Evolutionary conservation across 352 stramenopile genomes (phyloP).

Genomic region (Albugo candida): DNA sequence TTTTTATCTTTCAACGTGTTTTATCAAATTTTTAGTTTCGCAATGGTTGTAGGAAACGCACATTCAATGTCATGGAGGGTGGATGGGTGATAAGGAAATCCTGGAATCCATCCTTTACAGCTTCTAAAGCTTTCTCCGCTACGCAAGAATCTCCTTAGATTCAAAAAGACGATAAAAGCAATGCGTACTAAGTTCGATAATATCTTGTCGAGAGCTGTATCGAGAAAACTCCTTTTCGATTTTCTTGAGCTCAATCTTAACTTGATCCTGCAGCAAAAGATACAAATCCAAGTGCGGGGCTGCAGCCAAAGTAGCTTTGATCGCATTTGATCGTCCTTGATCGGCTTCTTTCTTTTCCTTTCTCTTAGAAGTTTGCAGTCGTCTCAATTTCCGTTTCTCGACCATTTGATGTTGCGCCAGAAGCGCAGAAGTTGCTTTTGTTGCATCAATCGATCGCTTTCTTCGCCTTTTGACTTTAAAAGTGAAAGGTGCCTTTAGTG

Average conservation of each 20-base stretch:
- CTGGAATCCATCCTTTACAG: slow-evolving; percentile 40
- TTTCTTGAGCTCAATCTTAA: slow-evolving; percentile 42
- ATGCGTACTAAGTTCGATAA: slow-evolving; percentile 37
- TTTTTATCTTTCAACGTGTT: too few species aligned
- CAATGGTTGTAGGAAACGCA: too few species aligned
- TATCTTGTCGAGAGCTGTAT: slow-evolving; percentile 30
- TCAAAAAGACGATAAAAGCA: background rate
- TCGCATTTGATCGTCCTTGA: too few species aligned
- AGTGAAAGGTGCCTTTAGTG: slow-evolving; percentile 11
- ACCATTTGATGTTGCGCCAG: too few species aligned
- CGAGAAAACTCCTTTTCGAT: slow-evolving; percentile 44
- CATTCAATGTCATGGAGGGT: slow-evolving; percentile 4
- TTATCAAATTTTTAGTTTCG: too few species aligned
- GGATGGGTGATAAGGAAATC: slow-evolving; percentile 30
- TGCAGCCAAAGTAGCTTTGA: too few species aligned
- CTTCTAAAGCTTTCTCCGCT: slow-evolving; percentile 39
- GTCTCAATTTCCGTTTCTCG: too few species aligned
- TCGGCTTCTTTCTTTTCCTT: too few species aligned
- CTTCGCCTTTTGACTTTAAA: slow-evolving; percentile 14
- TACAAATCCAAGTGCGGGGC: slow-evolving; percentile 6
- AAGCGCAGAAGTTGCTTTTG: too few species aligned
- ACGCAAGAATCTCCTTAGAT: background rate
- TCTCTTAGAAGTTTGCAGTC: too few species aligned
- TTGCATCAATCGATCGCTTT: too few species aligned
- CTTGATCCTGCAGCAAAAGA: slow-evolving; percentile 30